A percentile compares a stretch with the other conserved stretches of the same genome.
Conservation (phyloP, 352 stramenopile species). For the Pythium periplocum region DNA sequence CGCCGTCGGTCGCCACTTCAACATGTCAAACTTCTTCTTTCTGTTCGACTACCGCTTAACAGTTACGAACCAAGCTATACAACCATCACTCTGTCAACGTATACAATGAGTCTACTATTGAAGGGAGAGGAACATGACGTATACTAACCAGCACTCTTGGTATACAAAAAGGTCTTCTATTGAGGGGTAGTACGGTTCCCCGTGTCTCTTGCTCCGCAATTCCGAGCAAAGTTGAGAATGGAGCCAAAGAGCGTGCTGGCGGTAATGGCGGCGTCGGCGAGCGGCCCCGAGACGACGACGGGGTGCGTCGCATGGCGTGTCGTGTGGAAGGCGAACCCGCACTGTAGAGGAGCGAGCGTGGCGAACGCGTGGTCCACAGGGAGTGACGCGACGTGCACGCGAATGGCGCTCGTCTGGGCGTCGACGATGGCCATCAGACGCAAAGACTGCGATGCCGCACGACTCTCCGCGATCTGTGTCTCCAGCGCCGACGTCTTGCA, state of each 20-base stretch:
- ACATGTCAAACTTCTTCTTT: too few relatives aligned
- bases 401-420: constrained; percentile 37
- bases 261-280: constrained; percentile 68
- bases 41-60: too few relatives aligned
- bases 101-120: too few relatives aligned
- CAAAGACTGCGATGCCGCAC: constrained; percentile 23
- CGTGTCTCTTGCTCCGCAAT: constrained; percentile 36
- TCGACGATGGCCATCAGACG: constrained; percentile 59
- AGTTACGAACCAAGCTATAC: too few relatives aligned
- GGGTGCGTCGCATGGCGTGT: constrained; percentile 62
- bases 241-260: constrained; percentile 75
- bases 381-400: constrained; percentile 44
- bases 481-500: constrained; percentile 31
- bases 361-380: constrained; percentile 44
- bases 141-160: too few relatives aligned
- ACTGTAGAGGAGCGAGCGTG: constrained; percentile 57
- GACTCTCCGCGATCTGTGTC: constrained; percentile 26
- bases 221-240: constrained; percentile 64
- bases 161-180: too few relatives aligned
- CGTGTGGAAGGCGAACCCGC: constrained; percentile 79
- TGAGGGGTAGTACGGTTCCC: too few relatives aligned
- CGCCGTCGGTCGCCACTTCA: too few relatives aligned
- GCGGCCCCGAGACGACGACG: constrained; percentile 76
- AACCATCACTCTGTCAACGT: too few relatives aligned
- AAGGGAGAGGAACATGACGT: too few relatives aligned